Evolutionary conservation across 2,329 filamentous ascomycete species (phyloP).

Genomic region (Corniculantispora saksenae): DNA sequence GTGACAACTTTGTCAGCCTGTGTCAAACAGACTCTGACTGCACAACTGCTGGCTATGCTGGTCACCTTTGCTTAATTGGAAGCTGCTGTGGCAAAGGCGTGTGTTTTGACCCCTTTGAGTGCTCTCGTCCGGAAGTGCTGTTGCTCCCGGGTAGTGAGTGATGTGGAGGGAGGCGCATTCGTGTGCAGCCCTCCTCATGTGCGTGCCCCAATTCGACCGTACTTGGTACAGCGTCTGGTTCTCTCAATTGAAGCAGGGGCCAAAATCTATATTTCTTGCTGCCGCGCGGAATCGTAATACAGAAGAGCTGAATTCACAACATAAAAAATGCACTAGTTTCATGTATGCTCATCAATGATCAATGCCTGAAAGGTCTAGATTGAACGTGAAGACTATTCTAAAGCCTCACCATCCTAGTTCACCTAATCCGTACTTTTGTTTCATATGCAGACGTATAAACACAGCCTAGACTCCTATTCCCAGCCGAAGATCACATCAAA

Average conservation of each 20-base stretch:
- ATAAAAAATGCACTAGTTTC: not conserved
- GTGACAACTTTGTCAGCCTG: constrained; percentile 32
- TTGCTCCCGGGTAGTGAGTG: constrained; percentile 27
- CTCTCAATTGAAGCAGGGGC: too few relatives aligned
- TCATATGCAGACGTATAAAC: constrained; percentile 40
- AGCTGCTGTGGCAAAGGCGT: constrained; percentile 39
- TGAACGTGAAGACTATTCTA: constrained; percentile 25
- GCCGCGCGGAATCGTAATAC: not conserved
- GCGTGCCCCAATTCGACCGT: too few relatives aligned
- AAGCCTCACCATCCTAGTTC: constrained; percentile 33
- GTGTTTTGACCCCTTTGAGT: constrained; percentile 39
- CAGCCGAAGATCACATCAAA: constrained; percentile 28
- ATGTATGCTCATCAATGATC: constrained; percentile 13
- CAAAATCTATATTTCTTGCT: too few relatives aligned
- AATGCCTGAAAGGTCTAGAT: constrained; percentile 19
- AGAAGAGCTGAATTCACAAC: not conserved
- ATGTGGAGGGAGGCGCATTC: not conserved
- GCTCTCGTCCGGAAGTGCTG: constrained; percentile 35
- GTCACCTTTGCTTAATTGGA: constrained; percentile 35
- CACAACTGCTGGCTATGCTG: constrained; percentile 25
- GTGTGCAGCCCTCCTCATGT: too few relatives aligned
- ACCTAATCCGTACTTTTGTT: constrained; percentile 35
- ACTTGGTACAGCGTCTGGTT: not conserved
- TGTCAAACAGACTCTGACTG: constrained; percentile 33
- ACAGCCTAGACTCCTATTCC: constrained; percentile 40